Conservation (phyloP, 1,139 yeast species). For the Tardiomyces blankii region DNA sequence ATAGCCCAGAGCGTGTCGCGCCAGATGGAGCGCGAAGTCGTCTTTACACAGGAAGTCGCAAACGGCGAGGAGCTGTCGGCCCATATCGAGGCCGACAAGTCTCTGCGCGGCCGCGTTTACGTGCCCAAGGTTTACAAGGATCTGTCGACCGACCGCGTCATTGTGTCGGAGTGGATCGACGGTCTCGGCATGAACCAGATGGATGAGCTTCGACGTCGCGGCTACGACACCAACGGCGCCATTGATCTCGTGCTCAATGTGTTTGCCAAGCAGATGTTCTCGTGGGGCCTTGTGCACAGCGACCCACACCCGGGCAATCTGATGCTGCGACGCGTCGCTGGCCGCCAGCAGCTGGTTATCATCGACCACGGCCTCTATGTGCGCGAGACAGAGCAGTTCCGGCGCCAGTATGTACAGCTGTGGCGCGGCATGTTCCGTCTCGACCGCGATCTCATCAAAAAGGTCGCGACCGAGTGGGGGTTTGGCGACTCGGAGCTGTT, state of each 20-base stretch:
- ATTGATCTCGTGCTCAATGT: slow-evolving; percentile 44
- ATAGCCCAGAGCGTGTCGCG: slow-evolving; percentile 48
- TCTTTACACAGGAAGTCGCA: slow-evolving; percentile 44
- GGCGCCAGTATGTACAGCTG: slow-evolving; percentile 44
- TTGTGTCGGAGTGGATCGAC: slow-evolving; percentile 68
- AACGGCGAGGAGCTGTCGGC: slow-evolving; percentile 34
- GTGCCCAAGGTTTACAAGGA: slow-evolving; percentile 44
- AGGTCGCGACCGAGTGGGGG: slow-evolving; percentile 55
- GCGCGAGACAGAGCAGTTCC: slow-evolving; percentile 38
- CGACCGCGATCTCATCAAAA: slow-evolving; percentile 37
- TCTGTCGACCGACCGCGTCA: slow-evolving; percentile 38
- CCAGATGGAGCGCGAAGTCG: slow-evolving; percentile 49
- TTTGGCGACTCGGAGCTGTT: slow-evolving; percentile 55
- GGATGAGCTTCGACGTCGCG: slow-evolving; percentile 30
- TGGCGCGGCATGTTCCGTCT: slow-evolving; percentile 55
- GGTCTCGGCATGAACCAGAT: slow-evolving; percentile 47
- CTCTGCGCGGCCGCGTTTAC: slow-evolving; percentile 30
- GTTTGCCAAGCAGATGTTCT: slow-evolving; percentile 59
- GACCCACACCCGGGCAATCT: slow-evolving; percentile 83
- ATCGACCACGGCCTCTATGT: slow-evolving; percentile 71
- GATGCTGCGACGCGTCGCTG: slow-evolving; percentile 36
- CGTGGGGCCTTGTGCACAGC: slow-evolving; percentile 68
- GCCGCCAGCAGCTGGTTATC: slow-evolving; percentile 39
- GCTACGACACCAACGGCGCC: slow-evolving; percentile 34
- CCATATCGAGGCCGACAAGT: slow-evolving; percentile 27